Conservation (phyloP, 192 early-diverging fungal species). For the Coemansia sp. region DNA sequence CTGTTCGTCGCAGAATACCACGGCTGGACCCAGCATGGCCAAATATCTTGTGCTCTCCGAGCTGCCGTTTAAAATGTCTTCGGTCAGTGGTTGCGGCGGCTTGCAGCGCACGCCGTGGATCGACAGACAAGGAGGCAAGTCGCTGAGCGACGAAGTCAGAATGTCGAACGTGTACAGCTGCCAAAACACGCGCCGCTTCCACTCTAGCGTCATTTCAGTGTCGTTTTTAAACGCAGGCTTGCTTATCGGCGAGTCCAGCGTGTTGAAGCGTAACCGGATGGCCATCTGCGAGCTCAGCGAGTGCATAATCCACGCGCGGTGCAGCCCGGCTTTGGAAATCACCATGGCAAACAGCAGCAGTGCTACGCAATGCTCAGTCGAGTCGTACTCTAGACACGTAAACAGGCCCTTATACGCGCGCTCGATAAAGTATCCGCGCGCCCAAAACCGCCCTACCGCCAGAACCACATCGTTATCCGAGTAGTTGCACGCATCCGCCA, state of each 20-base stretch:
- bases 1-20: conserved; percentile 40
- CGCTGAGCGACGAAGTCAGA: conserved; percentile 33
- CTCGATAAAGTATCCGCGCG: conserved; percentile 43
- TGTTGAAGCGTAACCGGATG: conserved; percentile 44
- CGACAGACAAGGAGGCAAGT: conserved; percentile 31
- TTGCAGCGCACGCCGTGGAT: conserved; percentile 37
- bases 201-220: conserved; percentile 28
- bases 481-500: conserved; percentile 41
- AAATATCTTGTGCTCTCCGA: not conserved
- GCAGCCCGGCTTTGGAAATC: conserved; percentile 36
- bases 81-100: conserved; percentile 18
- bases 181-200: conserved; percentile 54
- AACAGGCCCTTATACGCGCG: conserved; percentile 42
- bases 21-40: conserved; percentile 29
- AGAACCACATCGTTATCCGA: conserved; percentile 13
- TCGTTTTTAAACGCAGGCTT: conserved; percentile 25
- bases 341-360: conserved; percentile 46
- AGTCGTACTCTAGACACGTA: conserved; percentile 49
- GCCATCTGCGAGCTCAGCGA: conserved; percentile 52
- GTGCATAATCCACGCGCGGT: conserved; percentile 52
- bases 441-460: conserved; percentile 7
- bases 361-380: conserved; percentile 45
- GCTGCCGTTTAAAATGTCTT: not conserved
- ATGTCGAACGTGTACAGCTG: conserved; percentile 46
- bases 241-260: conserved; percentile 44